phyloP scores from a whole-genome alignment of 208 protist genomes.

The Acanthamoeba culbertsoni region DNA sequence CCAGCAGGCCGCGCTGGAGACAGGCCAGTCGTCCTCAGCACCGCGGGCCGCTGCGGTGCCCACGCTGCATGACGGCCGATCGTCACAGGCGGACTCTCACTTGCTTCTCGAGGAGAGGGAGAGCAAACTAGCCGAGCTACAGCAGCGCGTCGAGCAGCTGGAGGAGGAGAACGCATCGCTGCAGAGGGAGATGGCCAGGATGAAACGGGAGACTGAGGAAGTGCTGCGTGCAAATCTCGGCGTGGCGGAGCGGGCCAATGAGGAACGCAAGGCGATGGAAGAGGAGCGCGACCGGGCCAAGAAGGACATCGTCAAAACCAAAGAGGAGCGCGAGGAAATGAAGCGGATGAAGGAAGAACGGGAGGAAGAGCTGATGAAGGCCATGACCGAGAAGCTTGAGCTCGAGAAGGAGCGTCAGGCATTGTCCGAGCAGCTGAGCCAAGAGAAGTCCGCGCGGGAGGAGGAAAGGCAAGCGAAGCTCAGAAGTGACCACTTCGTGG shows the following conservation, averaged over 20 bases:
- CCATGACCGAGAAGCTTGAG: neutral
- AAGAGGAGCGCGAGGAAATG: neutral
- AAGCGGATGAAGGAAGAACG: constrained; percentile 19
- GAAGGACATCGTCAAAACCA: neutral
- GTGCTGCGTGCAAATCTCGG: neutral
- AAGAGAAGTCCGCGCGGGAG: neutral
- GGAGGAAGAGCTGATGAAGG: neutral
- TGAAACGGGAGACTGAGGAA: neutral
- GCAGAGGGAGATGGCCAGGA: neutral
- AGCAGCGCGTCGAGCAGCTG: neutral
- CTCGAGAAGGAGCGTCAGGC: neutral
- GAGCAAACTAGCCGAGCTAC: neutral
- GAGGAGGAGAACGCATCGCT: neutral
- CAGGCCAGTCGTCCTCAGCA: too few species aligned
- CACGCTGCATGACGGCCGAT: too few species aligned
- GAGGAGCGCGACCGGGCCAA: neutral
- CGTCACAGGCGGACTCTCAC: too few species aligned
- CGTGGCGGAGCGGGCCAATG: neutral
- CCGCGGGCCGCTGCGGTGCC: neutral
- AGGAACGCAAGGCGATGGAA: neutral
- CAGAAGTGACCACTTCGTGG: neutral
- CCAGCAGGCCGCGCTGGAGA: neutral
- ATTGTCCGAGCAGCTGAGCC: neutral
- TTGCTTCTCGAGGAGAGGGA: neutral
- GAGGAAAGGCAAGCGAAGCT: neutral